Base-by-base conservation (phyloP, 768 basidiomycete species). In the Russula sp. region DNA sequence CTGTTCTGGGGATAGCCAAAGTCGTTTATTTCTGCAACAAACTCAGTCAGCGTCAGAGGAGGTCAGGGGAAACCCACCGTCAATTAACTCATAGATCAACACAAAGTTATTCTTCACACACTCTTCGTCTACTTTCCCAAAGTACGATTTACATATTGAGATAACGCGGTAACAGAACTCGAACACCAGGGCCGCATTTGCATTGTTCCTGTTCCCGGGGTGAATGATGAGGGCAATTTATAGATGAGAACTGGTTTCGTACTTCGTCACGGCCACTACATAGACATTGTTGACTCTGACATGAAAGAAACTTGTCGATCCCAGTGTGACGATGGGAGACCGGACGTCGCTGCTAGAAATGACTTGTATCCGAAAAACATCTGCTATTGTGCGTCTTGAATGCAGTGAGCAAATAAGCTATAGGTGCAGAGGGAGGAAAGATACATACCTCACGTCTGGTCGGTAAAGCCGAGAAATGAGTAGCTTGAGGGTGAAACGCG, bases 1-100 rank as follows among this genome's bases (percentile, higher is more conserved):
- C 96, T 97, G 74, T 98, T 99, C 76, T 99, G 97, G 20, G 97
- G 97, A 76, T 95, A 99, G 57, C 97, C 97, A 76, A 98, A 98
- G 77, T 99, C 97, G 74, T 90, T 90, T 77, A 98, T 98, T 76
- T 99, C 97, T 89, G 73, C 18, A n/a, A 2, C 34, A 13, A n/a
- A 9, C 53, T 62, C 14, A 59, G 42, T 18, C 28, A 52, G 38
- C 58, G 53, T 59, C 60, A 66, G 48, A 20, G 30, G 26, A 24
- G 9, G 11, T 30, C 38, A 30, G 38, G 28, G 42, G 38, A 18
- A 13, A 74, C 84, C 64, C 65, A 94, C 96, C 96, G 72, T 99
- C 97, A 69, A 98, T 90, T 48, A 99, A 83, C 76, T 99, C 97
- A 71, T 99, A 99, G 51, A 99, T 96, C 56, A 99, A 79, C 50